Conservation (phyloP, 441 rosid species). For the Biscutella auriculata region DNA sequence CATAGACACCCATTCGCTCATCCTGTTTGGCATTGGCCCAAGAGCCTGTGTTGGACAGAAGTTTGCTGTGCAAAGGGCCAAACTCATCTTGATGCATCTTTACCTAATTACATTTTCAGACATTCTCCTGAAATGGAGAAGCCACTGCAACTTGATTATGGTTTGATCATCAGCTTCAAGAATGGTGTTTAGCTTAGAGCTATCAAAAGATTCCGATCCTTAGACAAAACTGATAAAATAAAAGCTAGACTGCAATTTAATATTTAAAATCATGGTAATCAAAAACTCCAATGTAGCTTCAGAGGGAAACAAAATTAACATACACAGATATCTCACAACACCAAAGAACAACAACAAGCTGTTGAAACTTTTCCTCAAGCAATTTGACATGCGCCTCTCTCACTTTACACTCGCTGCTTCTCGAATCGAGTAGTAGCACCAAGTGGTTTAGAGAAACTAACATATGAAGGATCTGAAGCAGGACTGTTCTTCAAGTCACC, state of each 20-base stretch:
- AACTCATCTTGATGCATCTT: constrained; percentile 57
- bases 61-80: constrained; percentile 65
- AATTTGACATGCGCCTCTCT: constrained; percentile 15
- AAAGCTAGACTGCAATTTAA: background rate
- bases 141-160: constrained; percentile 63
- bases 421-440: constrained; percentile 41
- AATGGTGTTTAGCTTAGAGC: constrained; percentile 67
- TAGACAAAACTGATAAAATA: no score
- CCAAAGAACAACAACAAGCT: constrained; percentile 48
- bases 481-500: constrained; percentile 38
- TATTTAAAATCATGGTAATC: constrained; percentile 13
- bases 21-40: constrained; percentile 95
- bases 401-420: constrained; percentile 26
- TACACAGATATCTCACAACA: constrained; percentile 22
- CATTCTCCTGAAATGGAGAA: constrained; percentile 77
- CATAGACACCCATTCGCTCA: constrained; percentile 67
- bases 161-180: constrained; percentile 78
- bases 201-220: constrained; percentile 43
- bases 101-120: constrained; percentile 48
- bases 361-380: constrained; percentile 33
- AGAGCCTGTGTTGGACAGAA: constrained; percentile 81
- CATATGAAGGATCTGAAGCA: constrained; percentile 31
- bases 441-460: constrained; percentile 46
- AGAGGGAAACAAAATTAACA: constrained; percentile 4
- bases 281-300: constrained; percentile 22